Conservation (phyloP, 441 rosid genomes). For the Croton laevigatus region DNA sequence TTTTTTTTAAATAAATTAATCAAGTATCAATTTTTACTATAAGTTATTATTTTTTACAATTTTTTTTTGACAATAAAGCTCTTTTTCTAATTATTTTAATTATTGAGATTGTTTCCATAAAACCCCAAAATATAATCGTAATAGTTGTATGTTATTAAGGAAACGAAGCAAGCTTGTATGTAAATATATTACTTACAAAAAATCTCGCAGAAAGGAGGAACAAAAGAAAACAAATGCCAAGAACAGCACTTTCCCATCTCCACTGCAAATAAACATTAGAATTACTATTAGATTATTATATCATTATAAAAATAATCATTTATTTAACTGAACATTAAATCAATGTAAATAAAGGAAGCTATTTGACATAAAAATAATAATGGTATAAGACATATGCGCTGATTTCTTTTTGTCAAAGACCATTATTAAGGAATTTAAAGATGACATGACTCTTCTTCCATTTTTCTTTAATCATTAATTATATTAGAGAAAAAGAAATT, state of each 20-base stretch:
- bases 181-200: slow-evolving; percentile 46
- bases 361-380: neutral
- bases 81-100: no score
- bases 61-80: no score
- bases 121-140: no score
- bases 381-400: neutral
- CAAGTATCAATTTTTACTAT: no score
- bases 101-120: no score
- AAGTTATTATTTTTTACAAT: no score
- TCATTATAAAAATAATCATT: neutral
- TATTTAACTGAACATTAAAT: neutral
- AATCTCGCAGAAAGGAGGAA: slow-evolving; percentile 68
- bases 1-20: no score
- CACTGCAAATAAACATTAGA: slow-evolving; percentile 48
- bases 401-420: no score
- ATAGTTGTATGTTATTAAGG: no score
- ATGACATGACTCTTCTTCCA: neutral
- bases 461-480: neutral
- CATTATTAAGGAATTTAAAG: no score
- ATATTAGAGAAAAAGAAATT: neutral
- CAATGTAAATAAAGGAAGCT: neutral
- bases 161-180: neutral
- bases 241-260: slow-evolving; percentile 93
- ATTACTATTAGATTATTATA: neutral
- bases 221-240: slow-evolving; percentile 79